Evolutionary conservation across 2,329 filamentous ascomycete species (phyloP), one percentile per base, ranked within the genome.

Genomic region (Escovopsis sp.): DNA sequence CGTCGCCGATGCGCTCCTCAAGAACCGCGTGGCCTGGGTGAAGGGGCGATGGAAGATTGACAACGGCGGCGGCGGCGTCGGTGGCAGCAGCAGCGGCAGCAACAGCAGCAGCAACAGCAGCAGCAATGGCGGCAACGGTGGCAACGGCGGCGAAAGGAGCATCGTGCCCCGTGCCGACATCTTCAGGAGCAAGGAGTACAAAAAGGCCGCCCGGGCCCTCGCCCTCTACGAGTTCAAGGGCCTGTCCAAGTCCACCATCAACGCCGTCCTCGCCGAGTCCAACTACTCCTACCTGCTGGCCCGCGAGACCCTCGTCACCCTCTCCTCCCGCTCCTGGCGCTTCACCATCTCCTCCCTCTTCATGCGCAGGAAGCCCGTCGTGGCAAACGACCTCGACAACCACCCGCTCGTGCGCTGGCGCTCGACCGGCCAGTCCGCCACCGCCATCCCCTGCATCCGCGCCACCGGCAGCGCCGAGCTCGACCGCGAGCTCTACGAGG

Each of bases 271-370:
- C 38, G 84, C 83, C 39, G 84, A 91, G 58, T 76, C 73, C 53
- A 91, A 91, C 60, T 79, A 84, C 59, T 82, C 79, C 8, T 91
- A 89, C 52, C 75, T 81, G 16, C 72, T 79, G 27, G 79, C 82
- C 11, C 72, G 84, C 31, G 74, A 72, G 13, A 83, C 79, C 2
- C 71, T 91, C 13, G 72, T 83, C 41, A 71, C 70, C 2, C 61
- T 89, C 11, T 78, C 79, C 7, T 74, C 74, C 36, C 83, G 79
- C 57, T 85, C 84, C 30, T 91, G 84, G 84, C 74, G 81, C 37
- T 83, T 81, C 46, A 78, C 81, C 31, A 67, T 89, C 41, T 76
- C 81, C 1, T 77, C 74, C 8, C 66, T 88, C n/a, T 73, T 88
- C 50, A 68, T 78, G 49, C 72, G 79, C 37, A 71, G 80, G 29